Percentiles rank a stretch among this genome's conserved stretches.
These are phyloP conservation scores for Cyclotella choctawhatcheeana DNA, from an alignment of 108 stramenopile genomes.

Conservation along the genomic window DNA sequence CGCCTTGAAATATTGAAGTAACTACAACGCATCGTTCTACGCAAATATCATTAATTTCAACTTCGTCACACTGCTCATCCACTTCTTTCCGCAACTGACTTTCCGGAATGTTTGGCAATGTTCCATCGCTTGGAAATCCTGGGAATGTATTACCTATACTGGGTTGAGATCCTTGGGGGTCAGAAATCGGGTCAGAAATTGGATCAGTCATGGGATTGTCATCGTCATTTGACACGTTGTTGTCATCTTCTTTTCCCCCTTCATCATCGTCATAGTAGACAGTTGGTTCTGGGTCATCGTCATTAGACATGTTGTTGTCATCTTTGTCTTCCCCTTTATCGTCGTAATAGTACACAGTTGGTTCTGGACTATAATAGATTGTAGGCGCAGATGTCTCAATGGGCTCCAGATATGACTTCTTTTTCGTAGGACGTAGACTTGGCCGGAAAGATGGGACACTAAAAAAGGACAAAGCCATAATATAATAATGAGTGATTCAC, in stretches of 20 bases:
- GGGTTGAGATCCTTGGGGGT: not conserved
- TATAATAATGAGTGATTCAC: too few relatives aligned
- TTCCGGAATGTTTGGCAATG: not conserved
- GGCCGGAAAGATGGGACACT: not conserved
- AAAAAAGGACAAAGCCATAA: not conserved
- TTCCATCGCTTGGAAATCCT: not conserved
- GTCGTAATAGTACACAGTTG: not conserved
- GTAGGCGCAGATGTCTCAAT: not conserved
- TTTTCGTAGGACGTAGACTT: not conserved
- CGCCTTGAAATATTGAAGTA: conserved; percentile 13
- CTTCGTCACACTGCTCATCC: conserved; percentile 14
- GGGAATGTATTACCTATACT: not conserved
- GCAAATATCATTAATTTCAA: conserved; percentile 1
- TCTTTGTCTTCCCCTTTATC: not conserved
- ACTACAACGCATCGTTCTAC: conserved; percentile 4
- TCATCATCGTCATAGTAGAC: not conserved
- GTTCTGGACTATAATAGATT: not conserved
- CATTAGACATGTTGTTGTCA: not conserved
- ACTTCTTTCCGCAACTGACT: conserved; percentile 12
- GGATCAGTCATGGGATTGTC: not conserved
- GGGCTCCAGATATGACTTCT: conserved; percentile 2
- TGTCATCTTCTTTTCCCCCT: not conserved
- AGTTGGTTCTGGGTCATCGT: too few relatives aligned
- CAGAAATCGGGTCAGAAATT: not conserved
- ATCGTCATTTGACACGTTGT: not conserved